Conservation (phyloP, 2,329 filamentous ascomycete species). For the Gnomoniopsis sp. region DNA sequence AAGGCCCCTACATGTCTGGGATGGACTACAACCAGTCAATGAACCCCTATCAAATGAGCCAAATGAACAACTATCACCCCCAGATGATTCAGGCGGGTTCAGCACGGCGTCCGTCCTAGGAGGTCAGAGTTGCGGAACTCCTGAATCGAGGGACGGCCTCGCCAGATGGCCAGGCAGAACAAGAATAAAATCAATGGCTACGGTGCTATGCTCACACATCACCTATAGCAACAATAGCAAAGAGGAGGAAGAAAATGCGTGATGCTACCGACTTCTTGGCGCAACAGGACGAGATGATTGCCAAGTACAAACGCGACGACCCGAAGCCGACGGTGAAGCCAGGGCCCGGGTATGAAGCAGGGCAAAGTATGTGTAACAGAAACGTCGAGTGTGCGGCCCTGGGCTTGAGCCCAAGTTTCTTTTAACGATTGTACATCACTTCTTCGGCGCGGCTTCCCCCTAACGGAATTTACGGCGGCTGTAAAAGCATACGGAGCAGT, state of each 20-base stretch:
- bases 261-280: background rate
- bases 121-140: background rate
- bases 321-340: no score
- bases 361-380: background rate
- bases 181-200: no score
- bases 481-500: slow-evolving; percentile 19
- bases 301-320: background rate
- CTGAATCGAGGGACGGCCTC: no score
- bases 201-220: no score
- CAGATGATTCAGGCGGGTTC: slow-evolving; percentile 53
- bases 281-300: background rate
- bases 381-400: no score
- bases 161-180: background rate
- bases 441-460: background rate
- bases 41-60: slow-evolving; percentile 57
- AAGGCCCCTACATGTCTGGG: slow-evolving; percentile 48
- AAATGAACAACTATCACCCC: slow-evolving; percentile 42
- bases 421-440: slow-evolving; percentile 6
- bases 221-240: no score
- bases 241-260: background rate
- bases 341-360: no score
- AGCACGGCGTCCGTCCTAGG: slow-evolving; percentile 56
- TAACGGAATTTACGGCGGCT: slow-evolving; percentile 7
- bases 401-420: background rate
- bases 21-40: slow-evolving; percentile 54